Conservation (phyloP, 192 early-diverging fungal genomes). For the Bifiguratus adelaidae region DNA sequence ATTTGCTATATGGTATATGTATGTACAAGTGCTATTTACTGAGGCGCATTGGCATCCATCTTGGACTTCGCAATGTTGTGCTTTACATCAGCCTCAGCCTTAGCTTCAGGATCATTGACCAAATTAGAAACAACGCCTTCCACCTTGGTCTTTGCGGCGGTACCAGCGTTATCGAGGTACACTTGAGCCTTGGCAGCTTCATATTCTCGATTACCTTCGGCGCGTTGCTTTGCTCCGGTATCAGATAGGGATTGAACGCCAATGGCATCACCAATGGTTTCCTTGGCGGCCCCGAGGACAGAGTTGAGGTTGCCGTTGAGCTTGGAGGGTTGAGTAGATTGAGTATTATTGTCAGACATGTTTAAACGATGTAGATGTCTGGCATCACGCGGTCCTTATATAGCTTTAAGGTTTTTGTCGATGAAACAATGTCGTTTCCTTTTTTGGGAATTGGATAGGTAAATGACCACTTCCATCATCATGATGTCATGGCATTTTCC, state of each 20-base stretch:
- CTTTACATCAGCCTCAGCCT: not conserved
- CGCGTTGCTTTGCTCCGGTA: conserved; percentile 17
- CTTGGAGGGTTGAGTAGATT: conserved; percentile 6
- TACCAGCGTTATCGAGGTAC: conserved; percentile 2
- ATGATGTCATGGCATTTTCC: no score
- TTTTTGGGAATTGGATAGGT: no score
- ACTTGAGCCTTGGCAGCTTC: conserved; percentile 9
- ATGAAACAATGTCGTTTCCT: no score
- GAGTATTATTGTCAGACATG: conserved; percentile 1
- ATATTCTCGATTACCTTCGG: conserved; percentile 1
- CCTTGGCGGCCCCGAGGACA: conserved; percentile 20
- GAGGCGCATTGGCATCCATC: no score
- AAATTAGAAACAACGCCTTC: conserved; percentile 2
- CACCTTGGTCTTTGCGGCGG: not conserved
- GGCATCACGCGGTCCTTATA: no score
- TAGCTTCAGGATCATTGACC: not conserved
- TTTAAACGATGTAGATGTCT: not conserved
- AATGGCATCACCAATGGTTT: conserved; percentile 21
- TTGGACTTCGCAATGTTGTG: not conserved
- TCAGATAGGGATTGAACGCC: conserved; percentile 17
- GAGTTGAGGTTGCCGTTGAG: conserved; percentile 11
- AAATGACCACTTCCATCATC: no score
- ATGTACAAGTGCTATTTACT: no score
- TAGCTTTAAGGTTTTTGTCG: no score
- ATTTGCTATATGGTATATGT: no score